These are phyloP conservation scores for Cornus suecica DNA, from an alignment of 148 eudicot species.

Conservation along the genomic window DNA sequence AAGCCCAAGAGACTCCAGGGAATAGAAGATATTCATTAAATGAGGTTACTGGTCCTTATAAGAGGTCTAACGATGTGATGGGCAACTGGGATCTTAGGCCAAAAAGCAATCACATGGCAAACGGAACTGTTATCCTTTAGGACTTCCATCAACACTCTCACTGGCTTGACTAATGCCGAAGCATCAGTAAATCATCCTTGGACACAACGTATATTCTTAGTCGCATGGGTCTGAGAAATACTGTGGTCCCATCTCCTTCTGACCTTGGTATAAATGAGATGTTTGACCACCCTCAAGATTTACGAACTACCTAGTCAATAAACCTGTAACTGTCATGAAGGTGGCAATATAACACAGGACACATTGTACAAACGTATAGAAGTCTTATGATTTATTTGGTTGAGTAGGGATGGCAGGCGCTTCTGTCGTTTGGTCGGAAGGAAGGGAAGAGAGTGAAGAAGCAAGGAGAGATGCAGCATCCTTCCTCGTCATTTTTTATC, in stretches of 20 bases:
- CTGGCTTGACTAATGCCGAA: not conserved
- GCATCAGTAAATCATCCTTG: not conserved
- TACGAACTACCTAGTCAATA: not conserved
- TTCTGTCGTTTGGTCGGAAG: no score
- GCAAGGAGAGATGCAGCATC: no score
- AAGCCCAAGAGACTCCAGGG: not conserved
- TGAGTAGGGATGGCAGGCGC: no score
- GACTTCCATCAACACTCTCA: not conserved
- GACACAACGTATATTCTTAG: not conserved
- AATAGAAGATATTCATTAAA: not conserved
- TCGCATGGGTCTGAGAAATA: not conserved
- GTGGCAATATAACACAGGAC: not conserved
- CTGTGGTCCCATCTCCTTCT: not conserved
- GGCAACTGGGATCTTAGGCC: not conserved
- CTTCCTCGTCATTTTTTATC: no score
- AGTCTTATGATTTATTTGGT: not conserved
- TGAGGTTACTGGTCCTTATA: not conserved
- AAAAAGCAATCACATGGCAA: no score
- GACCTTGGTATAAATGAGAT: not conserved
- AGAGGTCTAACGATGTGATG: not conserved
- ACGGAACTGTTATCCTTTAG: no score
- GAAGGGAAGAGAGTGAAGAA: no score
- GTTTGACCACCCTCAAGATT: not conserved
- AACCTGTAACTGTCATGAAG: not conserved
- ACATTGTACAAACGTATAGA: not conserved